These are phyloP conservation scores for Cylindrotheca fusiformis DNA, from an alignment of 108 stramenopile genomes.

Conservation along the genomic window DNA sequence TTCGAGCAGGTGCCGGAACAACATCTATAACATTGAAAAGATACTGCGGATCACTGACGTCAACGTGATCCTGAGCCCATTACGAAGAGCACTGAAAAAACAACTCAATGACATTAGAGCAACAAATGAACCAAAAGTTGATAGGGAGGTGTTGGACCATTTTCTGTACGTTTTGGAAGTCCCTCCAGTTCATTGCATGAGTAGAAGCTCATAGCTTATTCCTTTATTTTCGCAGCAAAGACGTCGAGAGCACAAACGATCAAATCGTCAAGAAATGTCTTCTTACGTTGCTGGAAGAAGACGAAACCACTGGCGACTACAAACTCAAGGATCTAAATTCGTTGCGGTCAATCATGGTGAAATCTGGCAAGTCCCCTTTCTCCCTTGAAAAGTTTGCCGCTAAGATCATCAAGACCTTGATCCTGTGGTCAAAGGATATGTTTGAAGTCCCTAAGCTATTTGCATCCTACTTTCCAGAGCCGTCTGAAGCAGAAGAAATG, in stretches of 20 bases:
- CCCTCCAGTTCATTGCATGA: not conserved
- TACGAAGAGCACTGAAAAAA: conserved; percentile 3
- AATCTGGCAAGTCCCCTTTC: conserved; percentile 4
- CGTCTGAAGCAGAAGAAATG: not conserved
- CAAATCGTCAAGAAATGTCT: not conserved
- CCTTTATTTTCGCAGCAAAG: not conserved
- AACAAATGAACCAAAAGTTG: conserved; percentile 6
- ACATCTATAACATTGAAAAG: conserved; percentile 2
- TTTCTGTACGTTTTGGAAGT: conserved; percentile 13
- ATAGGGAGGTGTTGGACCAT: conserved; percentile 1
- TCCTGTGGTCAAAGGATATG: not conserved
- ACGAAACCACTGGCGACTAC: not conserved
- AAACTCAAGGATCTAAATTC: not conserved
- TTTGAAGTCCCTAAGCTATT: conserved; percentile 11
- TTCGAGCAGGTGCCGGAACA: not conserved
- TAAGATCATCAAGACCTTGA: conserved; percentile 1
- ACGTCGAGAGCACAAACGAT: not conserved
- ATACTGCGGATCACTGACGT: not conserved
- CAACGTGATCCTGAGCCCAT: conserved; percentile 7
- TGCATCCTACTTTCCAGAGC: conserved; percentile 4
- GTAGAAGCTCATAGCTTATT: not conserved
- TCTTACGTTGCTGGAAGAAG: not conserved
- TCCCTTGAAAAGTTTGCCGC: not conserved
- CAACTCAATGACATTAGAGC: not conserved
- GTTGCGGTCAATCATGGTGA: conserved; percentile 4